Percentiles rank a stretch among this genome's conserved stretches.
Evolutionary conservation across 2,329 filamentous ascomycete genomes (phyloP).

Genomic region (Claviceps cyperi): DNA sequence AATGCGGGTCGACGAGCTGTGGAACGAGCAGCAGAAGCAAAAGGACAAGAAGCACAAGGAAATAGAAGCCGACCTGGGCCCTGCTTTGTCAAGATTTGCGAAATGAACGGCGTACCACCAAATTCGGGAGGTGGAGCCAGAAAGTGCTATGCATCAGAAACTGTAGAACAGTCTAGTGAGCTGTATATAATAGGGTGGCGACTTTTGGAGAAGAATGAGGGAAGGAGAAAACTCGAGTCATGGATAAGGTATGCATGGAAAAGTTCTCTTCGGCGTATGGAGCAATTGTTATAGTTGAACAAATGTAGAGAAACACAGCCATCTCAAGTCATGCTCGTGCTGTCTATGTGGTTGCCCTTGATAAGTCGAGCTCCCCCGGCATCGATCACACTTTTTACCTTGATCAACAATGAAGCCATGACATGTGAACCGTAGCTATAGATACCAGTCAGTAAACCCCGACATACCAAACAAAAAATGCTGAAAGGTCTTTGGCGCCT

Average conservation of each 20-base stretch:
- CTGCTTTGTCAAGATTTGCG: conserved; percentile 74
- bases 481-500: no score
- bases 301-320: not conserved
- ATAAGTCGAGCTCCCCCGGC: no score
- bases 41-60: conserved; percentile 48
- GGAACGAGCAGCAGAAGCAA: conserved; percentile 55
- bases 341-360: no score
- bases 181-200: conserved; percentile 10
- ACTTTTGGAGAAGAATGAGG: not conserved
- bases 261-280: not conserved
- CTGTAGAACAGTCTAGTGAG: not conserved
- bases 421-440: no score
- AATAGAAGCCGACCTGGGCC: conserved; percentile 61
- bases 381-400: no score
- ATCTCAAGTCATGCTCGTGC: no score
- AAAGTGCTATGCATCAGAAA: conserved; percentile 25
- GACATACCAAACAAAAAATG: no score
- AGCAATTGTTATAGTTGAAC: not conserved
- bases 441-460: no score
- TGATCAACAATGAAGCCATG: no score
- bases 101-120: conserved; percentile 33
- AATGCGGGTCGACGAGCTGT: conserved; percentile 70
- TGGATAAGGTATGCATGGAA: not conserved
- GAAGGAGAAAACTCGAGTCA: not conserved
- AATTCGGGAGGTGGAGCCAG: not conserved